phyloP scores from a whole-genome alignment of 2,329 filamentous ascomycete species.

The Aspergillus spinulosporus region DNA sequence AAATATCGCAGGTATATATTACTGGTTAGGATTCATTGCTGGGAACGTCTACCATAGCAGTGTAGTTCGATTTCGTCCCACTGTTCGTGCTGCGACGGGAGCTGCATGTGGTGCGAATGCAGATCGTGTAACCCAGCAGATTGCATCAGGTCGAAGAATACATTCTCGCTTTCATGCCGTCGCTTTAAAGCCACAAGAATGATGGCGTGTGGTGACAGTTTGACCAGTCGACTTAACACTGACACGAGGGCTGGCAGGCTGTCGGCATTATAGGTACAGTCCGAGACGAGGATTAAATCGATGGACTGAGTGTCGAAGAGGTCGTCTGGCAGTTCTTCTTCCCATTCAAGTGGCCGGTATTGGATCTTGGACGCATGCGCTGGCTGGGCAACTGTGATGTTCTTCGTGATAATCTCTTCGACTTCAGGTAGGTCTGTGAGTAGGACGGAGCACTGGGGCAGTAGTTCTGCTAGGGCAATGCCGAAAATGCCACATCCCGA shows the following conservation, averaged over 20 bases:
- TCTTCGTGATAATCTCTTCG: slow-evolving; percentile 59
- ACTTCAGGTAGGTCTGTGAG: slow-evolving; percentile 69
- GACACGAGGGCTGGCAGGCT: slow-evolving; percentile 63
- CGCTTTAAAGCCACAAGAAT: slow-evolving; percentile 66
- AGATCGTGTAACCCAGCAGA: slow-evolving; percentile 36
- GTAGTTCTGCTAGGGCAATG: slow-evolving; percentile 59
- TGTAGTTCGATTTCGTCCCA: slow-evolving; percentile 41
- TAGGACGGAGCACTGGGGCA: slow-evolving; percentile 54
- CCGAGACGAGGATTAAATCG: slow-evolving; percentile 65
- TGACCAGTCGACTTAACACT: slow-evolving; percentile 54
- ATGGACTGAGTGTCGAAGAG: slow-evolving; percentile 39
- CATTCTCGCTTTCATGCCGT: slow-evolving; percentile 64
- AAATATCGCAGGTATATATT: too few species aligned
- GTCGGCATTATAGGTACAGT: slow-evolving; percentile 73
- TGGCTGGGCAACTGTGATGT: slow-evolving; percentile 50
- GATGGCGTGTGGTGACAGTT: slow-evolving; percentile 51
- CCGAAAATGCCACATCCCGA: slow-evolving; percentile 69
- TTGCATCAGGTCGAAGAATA: slow-evolving; percentile 65
- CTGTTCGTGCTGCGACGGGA: slow-evolving; percentile 41
- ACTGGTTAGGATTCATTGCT: too few species aligned
- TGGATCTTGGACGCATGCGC: slow-evolving; percentile 45
- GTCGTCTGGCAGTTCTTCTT: slow-evolving; percentile 50
- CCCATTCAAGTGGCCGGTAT: slow-evolving; percentile 64
- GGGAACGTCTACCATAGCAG: slow-evolving; percentile 29
- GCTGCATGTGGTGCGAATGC: slow-evolving; percentile 34